These are phyloP conservation scores for Dothideomycetes sp. DNA, from an alignment of 2,329 filamentous ascomycete species.

Conservation along the genomic window DNA sequence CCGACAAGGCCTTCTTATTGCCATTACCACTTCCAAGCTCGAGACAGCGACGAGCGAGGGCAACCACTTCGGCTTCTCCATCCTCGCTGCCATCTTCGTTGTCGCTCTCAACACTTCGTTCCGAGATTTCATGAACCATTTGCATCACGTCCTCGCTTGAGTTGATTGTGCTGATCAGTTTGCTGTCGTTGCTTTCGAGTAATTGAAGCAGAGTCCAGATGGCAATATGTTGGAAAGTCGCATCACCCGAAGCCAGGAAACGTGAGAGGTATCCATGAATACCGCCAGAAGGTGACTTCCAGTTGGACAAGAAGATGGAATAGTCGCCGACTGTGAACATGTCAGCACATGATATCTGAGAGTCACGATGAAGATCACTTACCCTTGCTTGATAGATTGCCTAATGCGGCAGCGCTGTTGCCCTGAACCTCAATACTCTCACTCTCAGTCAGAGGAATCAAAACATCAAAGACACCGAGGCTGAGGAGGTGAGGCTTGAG, in stretches of 20 bases:
- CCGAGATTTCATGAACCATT: slow-evolving; percentile 85
- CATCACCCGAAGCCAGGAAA: slow-evolving; percentile 87
- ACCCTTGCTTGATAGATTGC: slow-evolving; percentile 97
- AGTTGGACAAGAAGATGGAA: slow-evolving; percentile 88
- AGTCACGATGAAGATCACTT: slow-evolving; percentile 29
- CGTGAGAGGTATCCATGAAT: slow-evolving; percentile 92
- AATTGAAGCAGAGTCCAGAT: slow-evolving; percentile 96
- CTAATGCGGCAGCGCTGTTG: slow-evolving; percentile 90
- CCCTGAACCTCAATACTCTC: slow-evolving; percentile 96
- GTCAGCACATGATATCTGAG: slow-evolving; percentile 1
- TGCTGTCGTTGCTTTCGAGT: slow-evolving; percentile 87
- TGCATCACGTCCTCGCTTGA: slow-evolving; percentile 85
- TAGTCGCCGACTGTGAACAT: slow-evolving; percentile 73
- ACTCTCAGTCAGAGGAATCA: slow-evolving; percentile 91
- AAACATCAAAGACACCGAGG: slow-evolving; percentile 87
- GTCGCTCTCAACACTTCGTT: slow-evolving; percentile 78
- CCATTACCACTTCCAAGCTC: slow-evolving; percentile 46
- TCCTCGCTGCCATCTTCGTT: slow-evolving; percentile 83
- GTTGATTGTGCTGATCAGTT: slow-evolving; percentile 77
- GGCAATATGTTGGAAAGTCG: slow-evolving; percentile 97
- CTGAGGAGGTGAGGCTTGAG: slow-evolving; percentile 85
- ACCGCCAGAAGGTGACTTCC: slow-evolving; percentile 83
- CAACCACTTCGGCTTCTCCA: slow-evolving; percentile 87
- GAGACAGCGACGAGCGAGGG: slow-evolving; percentile 78
- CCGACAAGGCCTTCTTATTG: slow-evolving; percentile 53